phyloP scores from a whole-genome alignment of 192 early-diverging fungal species.

The Podila clonocystis region DNA sequence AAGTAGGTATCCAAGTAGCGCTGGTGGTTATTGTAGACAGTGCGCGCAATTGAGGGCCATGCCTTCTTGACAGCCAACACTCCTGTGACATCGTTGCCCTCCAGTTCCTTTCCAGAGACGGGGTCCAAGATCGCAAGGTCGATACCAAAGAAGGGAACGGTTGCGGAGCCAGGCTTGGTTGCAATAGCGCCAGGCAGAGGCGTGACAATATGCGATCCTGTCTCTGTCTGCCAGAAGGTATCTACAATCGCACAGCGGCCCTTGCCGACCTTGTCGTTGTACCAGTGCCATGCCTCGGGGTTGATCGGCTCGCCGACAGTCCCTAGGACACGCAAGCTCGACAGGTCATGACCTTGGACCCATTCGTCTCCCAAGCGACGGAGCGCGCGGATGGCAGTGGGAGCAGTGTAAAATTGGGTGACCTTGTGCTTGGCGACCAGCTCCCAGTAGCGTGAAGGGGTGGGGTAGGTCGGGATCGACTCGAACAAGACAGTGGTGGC shows the following conservation, averaged over 20 bases:
- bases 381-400: slow-evolving; percentile 95
- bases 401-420: slow-evolving; percentile 98
- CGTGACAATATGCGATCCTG: slow-evolving; percentile 89
- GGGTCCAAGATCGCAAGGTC: slow-evolving; percentile 89
- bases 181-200: slow-evolving; percentile 88
- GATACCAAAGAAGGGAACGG: slow-evolving; percentile 96
- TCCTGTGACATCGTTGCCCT: slow-evolving; percentile 88
- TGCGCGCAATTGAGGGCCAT: slow-evolving; percentile 94
- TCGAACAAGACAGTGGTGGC: slow-evolving; percentile 95
- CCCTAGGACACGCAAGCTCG: slow-evolving; percentile 89
- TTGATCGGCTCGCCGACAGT: slow-evolving; percentile 99
- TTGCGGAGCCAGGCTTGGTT: slow-evolving; percentile 95
- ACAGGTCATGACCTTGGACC: slow-evolving; percentile 82
- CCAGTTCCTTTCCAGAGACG: slow-evolving; percentile 81
- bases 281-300: slow-evolving; percentile 98
- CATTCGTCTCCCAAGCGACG: slow-evolving; percentile 84
- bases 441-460: slow-evolving; percentile 83
- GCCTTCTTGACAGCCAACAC: slow-evolving; percentile 87
- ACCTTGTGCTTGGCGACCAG: slow-evolving; percentile 89
- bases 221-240: slow-evolving; percentile 96
- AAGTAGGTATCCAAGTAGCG: slow-evolving; percentile 95
- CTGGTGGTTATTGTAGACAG: slow-evolving; percentile 89
- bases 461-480: slow-evolving; percentile 93
- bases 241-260: slow-evolving; percentile 92
- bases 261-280: slow-evolving; percentile 90